A percentile compares a stretch with the other conserved stretches of the same genome.
Conservation (phyloP, 169 alveolate species). For the Eimeria sp. region DNA sequence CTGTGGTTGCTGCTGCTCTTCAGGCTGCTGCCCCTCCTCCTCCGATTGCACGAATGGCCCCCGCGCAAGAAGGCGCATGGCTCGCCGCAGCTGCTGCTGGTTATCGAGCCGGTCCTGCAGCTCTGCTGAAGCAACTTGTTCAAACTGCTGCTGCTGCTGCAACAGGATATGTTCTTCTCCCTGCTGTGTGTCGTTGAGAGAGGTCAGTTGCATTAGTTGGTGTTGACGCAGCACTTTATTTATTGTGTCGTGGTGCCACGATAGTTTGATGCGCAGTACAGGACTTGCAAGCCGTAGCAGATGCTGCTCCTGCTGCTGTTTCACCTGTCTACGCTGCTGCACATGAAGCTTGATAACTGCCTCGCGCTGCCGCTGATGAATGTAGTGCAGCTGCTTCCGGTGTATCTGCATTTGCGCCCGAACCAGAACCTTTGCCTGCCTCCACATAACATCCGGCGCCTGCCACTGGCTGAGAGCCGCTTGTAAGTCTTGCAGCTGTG, state of each 20-base stretch:
- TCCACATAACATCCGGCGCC: background rate
- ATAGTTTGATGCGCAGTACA: background rate
- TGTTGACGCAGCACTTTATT: background rate
- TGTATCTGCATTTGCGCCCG: constrained; percentile 14
- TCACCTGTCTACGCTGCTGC: constrained; percentile 15
- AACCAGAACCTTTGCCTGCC: background rate
- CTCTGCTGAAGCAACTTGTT: background rate
- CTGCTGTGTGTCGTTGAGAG: background rate
- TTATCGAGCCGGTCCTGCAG: background rate
- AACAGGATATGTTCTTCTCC: background rate
- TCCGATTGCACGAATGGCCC: constrained; percentile 18
- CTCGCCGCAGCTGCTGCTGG: background rate
- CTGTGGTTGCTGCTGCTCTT: background rate
- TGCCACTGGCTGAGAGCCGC: background rate
- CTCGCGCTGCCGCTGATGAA: constrained; percentile 7
- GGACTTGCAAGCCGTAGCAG: constrained; percentile 1
- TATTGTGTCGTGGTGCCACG: constrained; percentile 23
- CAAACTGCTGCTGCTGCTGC: constrained; percentile 53
- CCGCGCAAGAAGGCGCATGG: constrained; percentile 19
- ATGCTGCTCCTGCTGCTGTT: constrained; percentile 30
- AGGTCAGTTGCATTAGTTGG: background rate
- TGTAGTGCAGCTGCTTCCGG: constrained; percentile 2
- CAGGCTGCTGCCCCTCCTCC: background rate
- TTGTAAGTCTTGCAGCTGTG: background rate
- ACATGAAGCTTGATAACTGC: background rate